A percentile compares a stretch with the other conserved stretches of the same genome.
These are phyloP conservation scores for Penicillium corylophilum DNA, from an alignment of 2,329 filamentous ascomycete species.

Conservation along the genomic window DNA sequence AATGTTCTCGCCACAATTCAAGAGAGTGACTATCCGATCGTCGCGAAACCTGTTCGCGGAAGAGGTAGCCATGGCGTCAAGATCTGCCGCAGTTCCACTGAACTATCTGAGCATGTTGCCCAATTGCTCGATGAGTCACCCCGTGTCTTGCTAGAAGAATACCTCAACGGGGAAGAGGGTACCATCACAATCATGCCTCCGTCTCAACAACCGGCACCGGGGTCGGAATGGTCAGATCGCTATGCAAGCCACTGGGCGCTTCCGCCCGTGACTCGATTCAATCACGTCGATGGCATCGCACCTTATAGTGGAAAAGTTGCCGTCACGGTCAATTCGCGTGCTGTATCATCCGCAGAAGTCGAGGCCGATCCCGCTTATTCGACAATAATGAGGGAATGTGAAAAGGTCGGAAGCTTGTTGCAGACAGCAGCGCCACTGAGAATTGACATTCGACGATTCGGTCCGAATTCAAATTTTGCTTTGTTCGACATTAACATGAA, in stretches of 20 bases:
- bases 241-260: conserved; percentile 44
- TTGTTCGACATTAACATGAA: conserved; percentile 57
- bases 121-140: conserved; percentile 39
- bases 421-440: conserved; percentile 47
- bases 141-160: conserved; percentile 50
- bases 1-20: conserved; percentile 13
- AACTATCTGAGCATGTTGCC: conserved; percentile 36
- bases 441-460: conserved; percentile 48
- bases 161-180: conserved; percentile 49
- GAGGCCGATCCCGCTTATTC: conserved; percentile 33
- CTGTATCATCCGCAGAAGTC: conserved; percentile 34
- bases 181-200: conserved; percentile 56
- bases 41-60: conserved; percentile 52
- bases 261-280: conserved; percentile 49
- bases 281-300: conserved; percentile 49
- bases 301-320: conserved; percentile 52
- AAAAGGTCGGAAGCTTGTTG: conserved; percentile 41
- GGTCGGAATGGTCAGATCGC: neutral
- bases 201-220: conserved; percentile 11
- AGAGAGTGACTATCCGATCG: conserved; percentile 37
- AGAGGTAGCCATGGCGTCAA: conserved; percentile 53
- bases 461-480: conserved; percentile 40
- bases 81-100: conserved; percentile 37
- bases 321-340: conserved; percentile 49
- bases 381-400: conserved; percentile 40